Evolutionary conservation across 345 rosid genomes (phyloP).

Genomic region (Lepidium sativum): DNA sequence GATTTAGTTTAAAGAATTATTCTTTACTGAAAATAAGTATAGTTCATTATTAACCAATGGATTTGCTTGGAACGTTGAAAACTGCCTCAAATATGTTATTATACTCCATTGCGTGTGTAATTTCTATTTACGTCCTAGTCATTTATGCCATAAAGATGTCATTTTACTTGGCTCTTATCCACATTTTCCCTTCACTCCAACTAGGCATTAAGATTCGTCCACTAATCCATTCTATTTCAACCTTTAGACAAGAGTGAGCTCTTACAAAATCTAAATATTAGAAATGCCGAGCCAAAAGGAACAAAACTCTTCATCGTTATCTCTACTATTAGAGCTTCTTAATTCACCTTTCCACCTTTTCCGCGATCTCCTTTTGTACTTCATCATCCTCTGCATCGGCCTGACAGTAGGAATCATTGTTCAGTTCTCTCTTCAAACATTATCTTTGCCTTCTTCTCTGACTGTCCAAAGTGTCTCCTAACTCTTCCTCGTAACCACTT

Average conservation of each 20-base stretch:
- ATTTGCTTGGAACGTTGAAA: neutral
- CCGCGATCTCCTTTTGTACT: conserved; percentile 28
- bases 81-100: neutral
- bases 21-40: neutral
- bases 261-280: neutral
- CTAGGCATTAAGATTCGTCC: neutral
- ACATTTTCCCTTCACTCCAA: neutral
- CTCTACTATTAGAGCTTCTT: conserved; percentile 14
- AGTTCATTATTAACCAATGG: neutral
- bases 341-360: conserved; percentile 33
- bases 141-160: neutral
- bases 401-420: conserved; percentile 40
- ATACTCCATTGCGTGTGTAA: neutral
- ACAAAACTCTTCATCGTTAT: conserved; percentile 10
- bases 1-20: neutral
- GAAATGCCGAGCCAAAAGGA: conserved; percentile 29
- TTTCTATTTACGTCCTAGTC: neutral
- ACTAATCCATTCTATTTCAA: neutral
- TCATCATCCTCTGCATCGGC: conserved; percentile 39
- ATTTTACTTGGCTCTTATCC: neutral
- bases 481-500: neutral
- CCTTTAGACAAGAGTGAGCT: neutral
- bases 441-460: conserved; percentile 21
- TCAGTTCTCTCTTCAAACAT: conserved; percentile 30
- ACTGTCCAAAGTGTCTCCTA: neutral